phyloP scores from a whole-genome alignment of 1,139 yeast species.

The Hansenula lynferdii region DNA sequence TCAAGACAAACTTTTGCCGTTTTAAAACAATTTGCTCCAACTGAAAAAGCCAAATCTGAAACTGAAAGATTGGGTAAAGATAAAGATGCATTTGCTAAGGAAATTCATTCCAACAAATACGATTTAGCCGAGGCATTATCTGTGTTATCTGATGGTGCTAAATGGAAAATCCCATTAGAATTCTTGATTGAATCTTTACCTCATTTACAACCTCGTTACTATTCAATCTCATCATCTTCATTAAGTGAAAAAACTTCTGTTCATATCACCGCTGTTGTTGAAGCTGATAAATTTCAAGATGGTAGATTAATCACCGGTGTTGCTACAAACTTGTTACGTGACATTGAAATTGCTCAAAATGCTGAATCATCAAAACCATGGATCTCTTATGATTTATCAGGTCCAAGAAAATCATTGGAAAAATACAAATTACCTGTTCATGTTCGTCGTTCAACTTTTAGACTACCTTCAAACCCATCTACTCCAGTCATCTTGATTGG shows the following conservation, averaged over 20 bases:
- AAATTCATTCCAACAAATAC: constrained; percentile 54
- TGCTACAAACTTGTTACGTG: constrained; percentile 80
- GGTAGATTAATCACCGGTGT: constrained; percentile 52
- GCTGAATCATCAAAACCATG: constrained; percentile 38
- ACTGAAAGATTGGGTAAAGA: constrained; percentile 57
- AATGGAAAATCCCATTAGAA: constrained; percentile 85
- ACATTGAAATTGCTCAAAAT: constrained; percentile 63
- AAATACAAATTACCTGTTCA: constrained; percentile 76
- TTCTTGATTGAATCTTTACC: constrained; percentile 78
- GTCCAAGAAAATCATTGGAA: constrained; percentile 68
- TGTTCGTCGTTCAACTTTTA: constrained; percentile 91
- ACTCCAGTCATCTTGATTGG: constrained; percentile 91
- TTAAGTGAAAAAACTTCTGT: constrained; percentile 68
- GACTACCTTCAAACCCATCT: constrained; percentile 81
- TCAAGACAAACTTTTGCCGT: constrained; percentile 82
- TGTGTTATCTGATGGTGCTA: constrained; percentile 51
- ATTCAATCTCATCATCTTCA: constrained; percentile 93
- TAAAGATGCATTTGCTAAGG: constrained; percentile 61
- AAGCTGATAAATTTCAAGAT: constrained; percentile 29
- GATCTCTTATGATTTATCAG: constrained; percentile 65
- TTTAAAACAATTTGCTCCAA: constrained; percentile 83
- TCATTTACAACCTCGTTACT: constrained; percentile 89
- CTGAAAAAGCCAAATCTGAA: constrained; percentile 47
- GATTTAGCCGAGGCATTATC: constrained; percentile 78
- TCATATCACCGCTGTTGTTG: constrained; percentile 91